Base-by-base conservation (phyloP, 306 rosid genomes). In the Castanea sativa region DNA sequence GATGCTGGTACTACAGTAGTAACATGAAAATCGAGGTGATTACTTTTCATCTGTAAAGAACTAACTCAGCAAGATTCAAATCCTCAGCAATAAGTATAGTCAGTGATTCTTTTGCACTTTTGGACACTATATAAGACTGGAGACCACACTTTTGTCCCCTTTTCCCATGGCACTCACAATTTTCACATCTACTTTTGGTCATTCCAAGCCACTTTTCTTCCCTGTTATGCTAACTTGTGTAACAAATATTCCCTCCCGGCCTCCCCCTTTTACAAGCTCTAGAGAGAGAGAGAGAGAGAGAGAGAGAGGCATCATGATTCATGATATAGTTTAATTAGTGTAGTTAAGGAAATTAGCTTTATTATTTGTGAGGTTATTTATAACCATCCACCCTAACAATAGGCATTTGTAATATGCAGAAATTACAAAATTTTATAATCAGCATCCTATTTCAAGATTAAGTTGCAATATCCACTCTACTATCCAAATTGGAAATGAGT, bases 131-230 rank as follows among this genome's bases (percentile, higher is more conserved):
- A 57, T 25, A 57, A 76, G 82, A 63, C 79, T 30, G 18, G 11
- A 74, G 45, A 61, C 13, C 71, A 56, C 80, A 72, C 87, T 82
- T 86, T 88, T 65, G 80, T 75, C 23, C 86, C 82, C 79, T 38
- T 70, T 85, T 68, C 11, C 74, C 74, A 64, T 56, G 20, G 73
- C 76, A 80, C 41, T 78, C 53, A 49, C 81, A 56, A 76, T 8
- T 19, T 41, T 41, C 16, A 4, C 71, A 51, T 16, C 55, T 63
- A n/a, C 58, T 51, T 32, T 79, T 21, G 21, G 65, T 74, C 80
- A 70, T 73, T 38, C 77, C 74, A 73, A 76, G 55, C 53, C 58
- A 77, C 80, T 78, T 80, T 86, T 63, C 73, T 86, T 63, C 73
- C 70, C 73, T 20, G 68, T 14, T 35, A 55, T 33, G 60, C 83